Percentiles rank a stretch among this genome's conserved stretches.
These are phyloP conservation scores for Lactuca sativa DNA, from an alignment of 129 eudicot genomes.

Conservation along the genomic window DNA sequence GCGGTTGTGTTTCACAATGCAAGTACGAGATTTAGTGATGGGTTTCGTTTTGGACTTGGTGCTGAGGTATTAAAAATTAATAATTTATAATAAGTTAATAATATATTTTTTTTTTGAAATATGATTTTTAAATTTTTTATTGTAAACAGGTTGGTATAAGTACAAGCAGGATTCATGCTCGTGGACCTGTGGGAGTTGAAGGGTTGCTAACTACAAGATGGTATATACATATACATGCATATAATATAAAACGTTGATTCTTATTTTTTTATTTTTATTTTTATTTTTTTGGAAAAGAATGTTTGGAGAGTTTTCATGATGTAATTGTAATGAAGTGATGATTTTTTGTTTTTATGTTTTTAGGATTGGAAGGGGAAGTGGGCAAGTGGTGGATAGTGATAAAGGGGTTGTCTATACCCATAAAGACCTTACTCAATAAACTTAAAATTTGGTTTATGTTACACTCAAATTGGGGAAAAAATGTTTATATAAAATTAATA, in stretches of 20 bases:
- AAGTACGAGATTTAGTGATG: conserved; percentile 93
- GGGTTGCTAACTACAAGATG: conserved; percentile 93
- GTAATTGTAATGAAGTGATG: background rate
- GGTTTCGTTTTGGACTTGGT: conserved; percentile 93
- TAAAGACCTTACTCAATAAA: conserved; percentile 57
- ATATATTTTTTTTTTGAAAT: background rate
- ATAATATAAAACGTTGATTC: too few species aligned
- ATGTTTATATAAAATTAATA: too few species aligned
- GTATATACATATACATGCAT: conserved; percentile 29
- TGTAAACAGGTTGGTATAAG: conserved; percentile 80
- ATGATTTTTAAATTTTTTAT: conserved; percentile 1
- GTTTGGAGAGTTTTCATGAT: too few species aligned
- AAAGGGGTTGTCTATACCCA: conserved; percentile 75
- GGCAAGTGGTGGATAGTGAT: conserved; percentile 79
- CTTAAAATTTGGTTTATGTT: background rate
- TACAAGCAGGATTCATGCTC: conserved; percentile 96
- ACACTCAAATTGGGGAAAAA: too few species aligned
- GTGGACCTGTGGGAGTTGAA: conserved; percentile 99
- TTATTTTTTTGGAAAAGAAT: background rate
- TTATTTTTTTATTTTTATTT: too few species aligned
- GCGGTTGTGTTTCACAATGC: conserved; percentile 98
- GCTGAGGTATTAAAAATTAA: conserved; percentile 64
- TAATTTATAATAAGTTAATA: background rate
- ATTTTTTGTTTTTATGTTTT: conserved; percentile 7
- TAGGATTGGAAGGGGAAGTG: conserved; percentile 71